These are phyloP conservation scores for Fusarium sulawesiense DNA, from an alignment of 2,329 filamentous ascomycete genomes.

Conservation along the genomic window DNA sequence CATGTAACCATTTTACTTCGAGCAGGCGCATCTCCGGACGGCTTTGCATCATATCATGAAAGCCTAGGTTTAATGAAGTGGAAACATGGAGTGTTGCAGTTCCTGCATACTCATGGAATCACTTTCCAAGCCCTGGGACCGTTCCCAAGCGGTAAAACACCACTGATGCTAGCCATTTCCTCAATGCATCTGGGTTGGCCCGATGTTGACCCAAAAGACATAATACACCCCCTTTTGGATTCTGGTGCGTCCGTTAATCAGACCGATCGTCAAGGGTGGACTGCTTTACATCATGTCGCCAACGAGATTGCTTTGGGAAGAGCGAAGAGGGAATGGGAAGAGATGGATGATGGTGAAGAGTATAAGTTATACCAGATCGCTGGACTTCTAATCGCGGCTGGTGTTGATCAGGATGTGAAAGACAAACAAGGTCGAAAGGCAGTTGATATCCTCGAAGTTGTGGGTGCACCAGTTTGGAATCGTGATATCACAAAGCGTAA, in stretches of 20 bases:
- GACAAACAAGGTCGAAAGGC: conserved; percentile 12
- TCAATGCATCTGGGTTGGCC: neutral
- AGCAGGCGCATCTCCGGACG: neutral
- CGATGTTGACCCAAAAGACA: neutral
- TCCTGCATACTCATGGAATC: conserved; percentile 1
- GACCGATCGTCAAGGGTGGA: conserved; percentile 9
- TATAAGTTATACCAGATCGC: conserved; percentile 6
- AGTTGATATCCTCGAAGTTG: neutral
- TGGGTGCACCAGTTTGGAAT: conserved; percentile 24
- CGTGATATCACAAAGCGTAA: neutral
- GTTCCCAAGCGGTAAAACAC: conserved; percentile 1
- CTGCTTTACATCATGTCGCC: conserved; percentile 15
- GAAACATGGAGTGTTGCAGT: conserved; percentile 1
- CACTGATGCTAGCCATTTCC: conserved; percentile 1
- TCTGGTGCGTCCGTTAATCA: conserved; percentile 11
- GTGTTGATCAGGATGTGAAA: conserved; percentile 12
- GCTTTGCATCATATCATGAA: neutral
- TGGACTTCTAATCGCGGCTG: neutral
- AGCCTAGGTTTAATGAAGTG: neutral
- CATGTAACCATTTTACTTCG: neutral
- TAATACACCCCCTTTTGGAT: conserved; percentile 6
- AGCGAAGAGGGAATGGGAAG: conserved; percentile 1
- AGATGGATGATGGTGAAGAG: neutral
- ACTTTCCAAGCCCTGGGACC: neutral
- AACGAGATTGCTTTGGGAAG: conserved; percentile 14